Evolutionary conservation across 1,284 basidiomycete species (phyloP).

Genomic region (Lignosus rhinocerotis): DNA sequence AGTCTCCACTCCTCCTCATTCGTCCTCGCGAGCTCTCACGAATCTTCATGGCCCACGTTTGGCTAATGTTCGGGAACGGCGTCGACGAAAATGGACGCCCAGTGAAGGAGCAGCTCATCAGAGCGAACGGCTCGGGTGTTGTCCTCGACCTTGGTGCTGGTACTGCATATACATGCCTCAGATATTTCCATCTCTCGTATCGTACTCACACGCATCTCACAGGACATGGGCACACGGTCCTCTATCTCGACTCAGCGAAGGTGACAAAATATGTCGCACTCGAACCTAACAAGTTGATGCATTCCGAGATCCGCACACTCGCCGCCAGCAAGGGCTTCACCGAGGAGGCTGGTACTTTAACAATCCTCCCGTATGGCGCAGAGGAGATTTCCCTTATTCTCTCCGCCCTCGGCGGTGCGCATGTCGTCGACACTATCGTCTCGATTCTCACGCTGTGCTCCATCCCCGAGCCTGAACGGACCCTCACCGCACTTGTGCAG

Average conservation of each 20-base stretch:
- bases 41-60: conserved; percentile 61
- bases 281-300: conserved; percentile 69
- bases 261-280: conserved; percentile 68
- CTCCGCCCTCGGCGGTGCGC: conserved; percentile 39
- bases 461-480: conserved; percentile 49
- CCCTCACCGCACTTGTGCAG: conserved; percentile 43
- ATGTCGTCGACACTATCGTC: conserved; percentile 53
- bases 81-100: conserved; percentile 45
- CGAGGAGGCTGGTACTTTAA: conserved; percentile 46
- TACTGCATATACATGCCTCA: conserved; percentile 22
- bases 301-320: conserved; percentile 47
- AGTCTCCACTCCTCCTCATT: conserved; percentile 47
- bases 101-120: conserved; percentile 52
- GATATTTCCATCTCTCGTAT: background rate
- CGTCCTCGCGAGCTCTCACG: conserved; percentile 48
- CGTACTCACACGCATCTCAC: background rate
- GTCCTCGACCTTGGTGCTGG: conserved; percentile 75
- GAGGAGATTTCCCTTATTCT: conserved; percentile 43
- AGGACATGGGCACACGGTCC: conserved; percentile 63
- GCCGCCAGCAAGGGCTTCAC: conserved; percentile 53
- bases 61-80: conserved; percentile 51
- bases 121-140: conserved; percentile 54
- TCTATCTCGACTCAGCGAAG: conserved; percentile 54
- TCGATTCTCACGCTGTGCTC: conserved; percentile 63
- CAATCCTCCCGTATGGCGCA: conserved; percentile 54